Evolutionary conservation across 2,329 filamentous ascomycete genomes (phyloP).

Genomic region (Aspergillus luchuensis): DNA sequence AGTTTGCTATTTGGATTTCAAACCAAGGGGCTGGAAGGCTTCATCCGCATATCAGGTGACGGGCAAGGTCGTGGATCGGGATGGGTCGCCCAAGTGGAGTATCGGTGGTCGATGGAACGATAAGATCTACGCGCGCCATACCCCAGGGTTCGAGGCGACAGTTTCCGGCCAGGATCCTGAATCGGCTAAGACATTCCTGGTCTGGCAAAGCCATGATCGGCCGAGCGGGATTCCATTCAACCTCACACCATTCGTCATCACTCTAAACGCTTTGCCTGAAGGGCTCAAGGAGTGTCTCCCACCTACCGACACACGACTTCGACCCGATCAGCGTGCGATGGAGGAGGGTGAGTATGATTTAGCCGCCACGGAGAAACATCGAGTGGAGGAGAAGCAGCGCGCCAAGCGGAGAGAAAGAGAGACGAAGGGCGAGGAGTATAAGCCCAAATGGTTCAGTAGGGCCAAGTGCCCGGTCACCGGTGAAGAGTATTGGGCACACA

Average conservation of each 20-base stretch:
- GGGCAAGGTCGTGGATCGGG: constrained; percentile 78
- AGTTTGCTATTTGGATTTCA: constrained; percentile 87
- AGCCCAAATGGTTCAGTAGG: constrained; percentile 82
- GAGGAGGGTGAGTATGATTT: constrained; percentile 97
- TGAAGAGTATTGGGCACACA: constrained; percentile 88
- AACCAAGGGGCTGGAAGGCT: constrained; percentile 92
- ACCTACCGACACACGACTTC: constrained; percentile 88
- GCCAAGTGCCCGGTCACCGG: constrained; percentile 75
- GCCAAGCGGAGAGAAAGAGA: constrained; percentile 73
- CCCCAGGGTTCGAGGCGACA: constrained; percentile 79
- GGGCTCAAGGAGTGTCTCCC: constrained; percentile 74
- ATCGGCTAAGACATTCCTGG: constrained; percentile 76
- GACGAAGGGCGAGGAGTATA: constrained; percentile 75
- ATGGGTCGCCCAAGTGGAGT: constrained; percentile 81
- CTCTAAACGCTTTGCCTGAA: constrained; percentile 90
- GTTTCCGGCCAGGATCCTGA: constrained; percentile 57
- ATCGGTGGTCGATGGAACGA: constrained; percentile 97
- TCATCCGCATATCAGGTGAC: constrained; percentile 85
- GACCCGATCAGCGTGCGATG: constrained; percentile 96
- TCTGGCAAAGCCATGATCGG: constrained; percentile 86
- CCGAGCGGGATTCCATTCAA: constrained; percentile 92
- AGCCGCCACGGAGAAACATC: constrained; percentile 89
- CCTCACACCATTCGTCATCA: constrained; percentile 91
- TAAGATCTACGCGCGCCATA: constrained; percentile 90
- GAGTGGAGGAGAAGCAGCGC: constrained; percentile 89